These are phyloP conservation scores for Kluyveromyces siamensis DNA, from an alignment of 805 yeast genomes.

Conservation along the genomic window DNA sequence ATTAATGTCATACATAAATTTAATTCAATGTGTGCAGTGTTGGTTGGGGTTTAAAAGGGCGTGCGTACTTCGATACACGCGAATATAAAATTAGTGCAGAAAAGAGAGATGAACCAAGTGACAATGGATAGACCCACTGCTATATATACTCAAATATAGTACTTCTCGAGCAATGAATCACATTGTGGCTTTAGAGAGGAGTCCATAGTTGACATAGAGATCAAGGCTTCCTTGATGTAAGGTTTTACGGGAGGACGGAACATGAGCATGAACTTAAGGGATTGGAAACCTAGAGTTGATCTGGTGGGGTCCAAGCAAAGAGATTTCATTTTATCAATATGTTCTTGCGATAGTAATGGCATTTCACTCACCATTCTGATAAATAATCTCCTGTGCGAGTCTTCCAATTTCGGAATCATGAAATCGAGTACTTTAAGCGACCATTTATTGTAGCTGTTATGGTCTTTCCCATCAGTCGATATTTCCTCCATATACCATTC, in stretches of 20 bases:
- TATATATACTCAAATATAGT: constrained; percentile 3
- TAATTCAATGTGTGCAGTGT: no score
- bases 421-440: constrained; percentile 64
- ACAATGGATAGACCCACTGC: no score
- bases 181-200: constrained; percentile 19
- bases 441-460: constrained; percentile 57
- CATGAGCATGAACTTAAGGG: constrained; percentile 76
- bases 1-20: no score
- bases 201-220: constrained; percentile 18
- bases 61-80: no score
- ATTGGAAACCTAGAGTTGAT: constrained; percentile 68
- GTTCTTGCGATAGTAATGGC: constrained; percentile 58
- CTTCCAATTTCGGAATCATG: constrained; percentile 75
- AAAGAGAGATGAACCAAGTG: no score
- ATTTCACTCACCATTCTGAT: constrained; percentile 79
- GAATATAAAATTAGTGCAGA: no score
- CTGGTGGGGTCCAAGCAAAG: constrained; percentile 82
- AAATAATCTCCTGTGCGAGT: constrained; percentile 69
- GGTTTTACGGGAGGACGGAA: constrained; percentile 77
- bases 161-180: constrained; percentile 20
- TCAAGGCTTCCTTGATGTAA: constrained; percentile 23
- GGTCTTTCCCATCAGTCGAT: constrained; percentile 7
- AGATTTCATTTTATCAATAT: constrained; percentile 59
- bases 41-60: no score
- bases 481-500: constrained; percentile 70